Conservation (phyloP, 2,329 filamentous ascomycete species). For the Colletotrichum sojae region DNA sequence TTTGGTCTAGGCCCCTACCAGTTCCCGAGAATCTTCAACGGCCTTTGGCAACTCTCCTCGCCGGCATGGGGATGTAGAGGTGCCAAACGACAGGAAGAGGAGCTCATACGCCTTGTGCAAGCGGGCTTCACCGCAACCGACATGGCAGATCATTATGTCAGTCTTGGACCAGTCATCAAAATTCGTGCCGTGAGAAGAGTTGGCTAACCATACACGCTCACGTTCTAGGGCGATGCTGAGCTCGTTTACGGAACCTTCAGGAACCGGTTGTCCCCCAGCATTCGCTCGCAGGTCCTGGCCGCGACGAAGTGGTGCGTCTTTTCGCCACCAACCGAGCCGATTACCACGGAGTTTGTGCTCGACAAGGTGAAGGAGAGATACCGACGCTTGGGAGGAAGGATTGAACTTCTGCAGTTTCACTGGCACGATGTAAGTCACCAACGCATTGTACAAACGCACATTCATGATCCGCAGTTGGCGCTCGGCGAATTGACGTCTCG, state of each 20-base stretch:
- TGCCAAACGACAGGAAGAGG: conserved; percentile 45
- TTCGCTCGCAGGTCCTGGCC: conserved; percentile 44
- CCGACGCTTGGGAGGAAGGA: conserved; percentile 48
- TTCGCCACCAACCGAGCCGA: conserved; percentile 41
- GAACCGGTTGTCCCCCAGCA: conserved; percentile 44
- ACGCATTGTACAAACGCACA: neutral
- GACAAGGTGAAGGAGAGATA: conserved; percentile 50
- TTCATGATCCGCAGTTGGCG: too few species aligned
- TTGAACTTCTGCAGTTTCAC: conserved; percentile 54
- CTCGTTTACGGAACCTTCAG: conserved; percentile 51
- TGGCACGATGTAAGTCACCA: conserved; percentile 50
- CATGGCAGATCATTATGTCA: conserved; percentile 55
- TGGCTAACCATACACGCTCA: neutral
- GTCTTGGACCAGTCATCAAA: conserved; percentile 14
- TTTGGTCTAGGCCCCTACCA: conserved; percentile 42
- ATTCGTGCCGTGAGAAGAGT: too few species aligned
- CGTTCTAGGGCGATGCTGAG: conserved; percentile 51
- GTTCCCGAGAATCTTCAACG: conserved; percentile 48
- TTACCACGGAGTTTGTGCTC: conserved; percentile 48
- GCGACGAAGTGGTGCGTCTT: conserved; percentile 56
- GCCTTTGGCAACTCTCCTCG: conserved; percentile 51
- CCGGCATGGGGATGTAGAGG: conserved; percentile 47
- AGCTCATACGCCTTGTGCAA: conserved; percentile 45
- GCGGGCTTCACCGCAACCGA: conserved; percentile 47
- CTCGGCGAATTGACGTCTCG: too few species aligned